Conservation (phyloP, 2,329 filamentous ascomycete species). For the Dactylellina drechsleri region DNA sequence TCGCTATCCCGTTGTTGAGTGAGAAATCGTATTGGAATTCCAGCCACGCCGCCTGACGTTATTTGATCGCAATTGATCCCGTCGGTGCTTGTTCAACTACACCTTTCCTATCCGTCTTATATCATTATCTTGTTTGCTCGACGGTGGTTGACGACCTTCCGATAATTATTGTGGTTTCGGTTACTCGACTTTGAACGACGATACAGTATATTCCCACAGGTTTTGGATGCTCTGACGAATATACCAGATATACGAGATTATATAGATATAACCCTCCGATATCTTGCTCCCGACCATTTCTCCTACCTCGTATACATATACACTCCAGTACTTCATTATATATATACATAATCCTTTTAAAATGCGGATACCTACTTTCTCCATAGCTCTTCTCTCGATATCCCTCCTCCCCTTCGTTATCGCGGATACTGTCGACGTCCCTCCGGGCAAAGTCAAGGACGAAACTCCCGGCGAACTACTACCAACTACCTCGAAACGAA, state of each 20-base stretch:
- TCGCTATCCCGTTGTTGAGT: background rate
- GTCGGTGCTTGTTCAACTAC: background rate
- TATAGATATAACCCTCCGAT: background rate
- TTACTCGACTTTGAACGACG: constrained; percentile 12
- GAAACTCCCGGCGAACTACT: constrained; percentile 13
- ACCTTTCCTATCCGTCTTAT: background rate
- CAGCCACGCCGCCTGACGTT: background rate
- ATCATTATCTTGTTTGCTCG: background rate
- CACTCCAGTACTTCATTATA: background rate
- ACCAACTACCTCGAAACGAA: constrained; percentile 33
- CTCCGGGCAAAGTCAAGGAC: constrained; percentile 20
- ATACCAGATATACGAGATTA: constrained; percentile 27
- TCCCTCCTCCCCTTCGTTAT: constrained; percentile 35
- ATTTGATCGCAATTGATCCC: constrained; percentile 39
- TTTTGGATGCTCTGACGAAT: constrained; percentile 24
- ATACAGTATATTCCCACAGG: background rate
- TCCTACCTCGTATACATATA: background rate
- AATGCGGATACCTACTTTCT: constrained; percentile 31
- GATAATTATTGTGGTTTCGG: constrained; percentile 3
- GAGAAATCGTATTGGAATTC: background rate
- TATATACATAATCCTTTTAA: constrained; percentile 22
- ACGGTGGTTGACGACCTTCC: background rate
- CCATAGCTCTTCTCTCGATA: constrained; percentile 37
- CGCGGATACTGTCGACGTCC: constrained; percentile 29
- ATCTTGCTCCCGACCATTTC: background rate